Evolutionary conservation across 2,329 filamentous ascomycete species (phyloP).

Genomic region (Cercospora sesami): DNA sequence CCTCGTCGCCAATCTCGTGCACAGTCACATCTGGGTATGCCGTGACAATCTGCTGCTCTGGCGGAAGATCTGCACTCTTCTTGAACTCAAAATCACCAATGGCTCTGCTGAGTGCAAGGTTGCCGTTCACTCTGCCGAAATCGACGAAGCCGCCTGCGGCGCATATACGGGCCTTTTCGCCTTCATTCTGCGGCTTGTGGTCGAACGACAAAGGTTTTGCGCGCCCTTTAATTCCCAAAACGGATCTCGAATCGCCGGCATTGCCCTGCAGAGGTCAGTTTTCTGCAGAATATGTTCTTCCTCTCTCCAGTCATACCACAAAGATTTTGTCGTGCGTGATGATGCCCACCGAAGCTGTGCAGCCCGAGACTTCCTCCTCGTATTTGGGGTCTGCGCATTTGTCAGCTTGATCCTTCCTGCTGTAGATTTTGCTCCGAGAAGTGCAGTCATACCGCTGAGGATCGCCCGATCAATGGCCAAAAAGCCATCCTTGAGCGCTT

Average conservation of each 20-base stretch:
- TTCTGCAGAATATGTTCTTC: conserved; percentile 1
- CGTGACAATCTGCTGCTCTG: conserved; percentile 98
- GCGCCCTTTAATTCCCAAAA: conserved; percentile 92
- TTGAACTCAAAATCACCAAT: conserved; percentile 99
- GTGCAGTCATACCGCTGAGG: conserved; percentile 70
- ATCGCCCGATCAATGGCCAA: conserved; percentile 94
- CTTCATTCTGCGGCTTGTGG: conserved; percentile 98
- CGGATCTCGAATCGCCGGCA: conserved; percentile 91
- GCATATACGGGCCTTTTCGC: conserved; percentile 92
- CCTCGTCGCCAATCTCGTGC: conserved; percentile 87
- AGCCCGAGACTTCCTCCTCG: conserved; percentile 96
- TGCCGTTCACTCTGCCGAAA: conserved; percentile 97
- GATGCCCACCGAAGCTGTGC: conserved; percentile 88
- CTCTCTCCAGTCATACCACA: conserved; percentile 66
- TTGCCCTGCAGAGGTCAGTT: conserved; percentile 68
- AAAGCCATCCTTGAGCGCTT: conserved; percentile 96
- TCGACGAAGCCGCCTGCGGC: conserved; percentile 97
- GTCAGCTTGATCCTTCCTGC: conserved; percentile 27
- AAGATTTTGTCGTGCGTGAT: conserved; percentile 91
- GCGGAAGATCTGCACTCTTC: conserved; percentile 93
- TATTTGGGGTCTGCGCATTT: conserved; percentile 78
- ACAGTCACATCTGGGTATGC: conserved; percentile 92
- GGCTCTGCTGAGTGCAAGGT: conserved; percentile 90
- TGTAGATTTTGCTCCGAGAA: not conserved
- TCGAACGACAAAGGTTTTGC: conserved; percentile 98